Conservation (phyloP, 306 rosid species). For the Glycine latifolia region DNA sequence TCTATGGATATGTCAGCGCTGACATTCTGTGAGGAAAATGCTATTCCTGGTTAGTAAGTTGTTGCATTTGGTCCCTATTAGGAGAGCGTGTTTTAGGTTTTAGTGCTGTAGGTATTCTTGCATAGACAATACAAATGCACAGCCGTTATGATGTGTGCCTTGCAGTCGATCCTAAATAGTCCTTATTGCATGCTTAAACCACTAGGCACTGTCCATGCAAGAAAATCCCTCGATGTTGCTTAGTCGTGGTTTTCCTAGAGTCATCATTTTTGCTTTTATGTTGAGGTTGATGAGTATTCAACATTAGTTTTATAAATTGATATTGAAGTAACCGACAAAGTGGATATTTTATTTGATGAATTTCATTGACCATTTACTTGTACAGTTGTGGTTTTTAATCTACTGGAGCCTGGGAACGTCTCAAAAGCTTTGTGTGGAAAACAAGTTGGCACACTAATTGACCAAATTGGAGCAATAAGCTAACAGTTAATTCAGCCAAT, state of each 20-base stretch:
- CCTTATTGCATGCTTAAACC: slow-evolving; percentile 3
- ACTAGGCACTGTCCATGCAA: slow-evolving; percentile 14
- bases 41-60: slow-evolving; percentile 69
- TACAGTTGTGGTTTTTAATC: slow-evolving; percentile 71
- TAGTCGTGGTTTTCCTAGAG: slow-evolving; percentile 30
- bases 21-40: slow-evolving; percentile 68
- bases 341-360: slow-evolving; percentile 22
- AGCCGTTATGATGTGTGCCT: background rate
- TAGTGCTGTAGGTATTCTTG: slow-evolving; percentile 25
- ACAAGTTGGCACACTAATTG: slow-evolving; percentile 72
- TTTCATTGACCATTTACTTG: slow-evolving; percentile 23
- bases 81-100: slow-evolving; percentile 32
- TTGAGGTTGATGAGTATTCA: slow-evolving; percentile 12
- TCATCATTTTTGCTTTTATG: slow-evolving; percentile 25
- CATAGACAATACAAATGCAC: slow-evolving; percentile 21
- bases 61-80: slow-evolving; percentile 30
- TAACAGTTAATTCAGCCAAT: slow-evolving; percentile 49
- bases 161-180: slow-evolving; percentile 16
- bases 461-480: slow-evolving; percentile 66
- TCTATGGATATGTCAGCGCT: slow-evolving; percentile 65
- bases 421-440: slow-evolving; percentile 79
- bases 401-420: slow-evolving; percentile 73
- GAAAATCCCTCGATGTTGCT: background rate
- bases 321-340: slow-evolving; percentile 25
- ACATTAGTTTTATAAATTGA: slow-evolving; percentile 17